Percentiles rank a stretch among this genome's conserved stretches.
Evolutionary conservation across 495 filamentous ascomycete genomes (phyloP).

Genomic region (Xylaria nigripes): DNA sequence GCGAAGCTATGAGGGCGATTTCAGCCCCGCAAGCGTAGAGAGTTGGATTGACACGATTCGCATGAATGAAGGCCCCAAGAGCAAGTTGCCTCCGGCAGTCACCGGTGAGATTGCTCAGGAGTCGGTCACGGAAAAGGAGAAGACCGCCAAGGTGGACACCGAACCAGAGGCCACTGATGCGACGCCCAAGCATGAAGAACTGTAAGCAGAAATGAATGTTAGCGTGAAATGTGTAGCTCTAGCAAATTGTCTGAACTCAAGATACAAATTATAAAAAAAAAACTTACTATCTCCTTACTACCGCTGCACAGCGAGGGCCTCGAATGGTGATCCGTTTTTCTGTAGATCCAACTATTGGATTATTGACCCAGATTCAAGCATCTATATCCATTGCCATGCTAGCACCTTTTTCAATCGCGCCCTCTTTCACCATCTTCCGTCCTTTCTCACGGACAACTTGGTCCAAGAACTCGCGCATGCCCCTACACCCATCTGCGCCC

Average conservation of each 20-base stretch:
- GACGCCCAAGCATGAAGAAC: slow-evolving; percentile 35
- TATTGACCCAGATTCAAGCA: slow-evolving; percentile 10
- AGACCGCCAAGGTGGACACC: slow-evolving; percentile 25
- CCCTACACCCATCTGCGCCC: slow-evolving; percentile 83
- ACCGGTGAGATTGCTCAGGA: slow-evolving; percentile 52
- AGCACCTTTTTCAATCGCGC: slow-evolving; percentile 37
- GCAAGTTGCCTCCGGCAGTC: slow-evolving; percentile 68
- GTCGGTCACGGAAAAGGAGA: slow-evolving; percentile 25
- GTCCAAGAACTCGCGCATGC: slow-evolving; percentile 72
- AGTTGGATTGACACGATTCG: slow-evolving; percentile 82
- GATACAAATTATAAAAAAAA: not conserved
- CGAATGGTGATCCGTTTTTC: not conserved
- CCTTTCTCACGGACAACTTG: slow-evolving; percentile 59
- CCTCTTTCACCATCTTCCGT: slow-evolving; percentile 53
- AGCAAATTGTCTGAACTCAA: slow-evolving; percentile 2
- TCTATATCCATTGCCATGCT: slow-evolving; percentile 40
- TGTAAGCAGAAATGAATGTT: slow-evolving; percentile 21
- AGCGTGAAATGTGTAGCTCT: slow-evolving; percentile 7
- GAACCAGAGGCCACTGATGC: slow-evolving; percentile 32
- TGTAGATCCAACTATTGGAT: not conserved
- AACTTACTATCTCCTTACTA: not conserved
- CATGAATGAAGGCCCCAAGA: slow-evolving; percentile 75
- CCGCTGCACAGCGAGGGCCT: not conserved
- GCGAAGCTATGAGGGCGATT: slow-evolving; percentile 58
- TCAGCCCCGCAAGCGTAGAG: slow-evolving; percentile 55